These are phyloP conservation scores for Picochlorum sp. DNA, from an alignment of 139 green algal genomes.

Conservation along the genomic window DNA sequence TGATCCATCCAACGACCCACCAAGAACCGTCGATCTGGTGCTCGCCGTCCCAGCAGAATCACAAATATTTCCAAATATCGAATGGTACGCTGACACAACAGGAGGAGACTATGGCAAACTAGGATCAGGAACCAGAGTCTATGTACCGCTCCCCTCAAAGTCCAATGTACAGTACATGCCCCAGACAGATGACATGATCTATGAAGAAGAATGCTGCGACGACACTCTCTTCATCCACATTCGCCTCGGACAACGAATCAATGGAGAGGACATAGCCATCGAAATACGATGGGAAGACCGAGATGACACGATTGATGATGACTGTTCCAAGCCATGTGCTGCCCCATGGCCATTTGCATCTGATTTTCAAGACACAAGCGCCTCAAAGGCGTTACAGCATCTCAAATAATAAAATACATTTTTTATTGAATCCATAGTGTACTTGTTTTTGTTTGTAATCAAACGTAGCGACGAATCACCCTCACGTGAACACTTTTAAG, in stretches of 20 bases:
- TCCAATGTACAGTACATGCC: background rate
- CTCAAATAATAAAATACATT: background rate
- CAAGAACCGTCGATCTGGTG: background rate
- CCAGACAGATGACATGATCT: background rate
- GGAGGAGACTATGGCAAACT: conserved; percentile 1
- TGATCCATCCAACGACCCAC: background rate
- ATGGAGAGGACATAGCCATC: background rate
- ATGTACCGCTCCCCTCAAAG: background rate
- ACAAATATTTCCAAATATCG: background rate
- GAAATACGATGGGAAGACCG: background rate
- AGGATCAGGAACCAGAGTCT: background rate
- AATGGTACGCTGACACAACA: background rate
- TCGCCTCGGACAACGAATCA: background rate
- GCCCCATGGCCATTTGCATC: background rate
- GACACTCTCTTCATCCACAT: background rate
- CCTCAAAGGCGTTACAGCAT: background rate
- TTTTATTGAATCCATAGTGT: too few species aligned
- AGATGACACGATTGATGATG: background rate
- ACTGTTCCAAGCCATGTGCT: background rate
- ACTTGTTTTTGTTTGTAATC: too few species aligned
- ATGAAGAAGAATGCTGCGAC: conserved; percentile 1
- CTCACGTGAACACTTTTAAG: too few species aligned
- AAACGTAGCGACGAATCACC: too few species aligned
- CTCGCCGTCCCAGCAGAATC: background rate
- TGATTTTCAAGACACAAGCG: background rate